A percentile compares a stretch with the other conserved stretches of the same genome.
Evolutionary conservation across 345 rosid genomes (phyloP).

Genomic region (Trapa bicornis): DNA sequence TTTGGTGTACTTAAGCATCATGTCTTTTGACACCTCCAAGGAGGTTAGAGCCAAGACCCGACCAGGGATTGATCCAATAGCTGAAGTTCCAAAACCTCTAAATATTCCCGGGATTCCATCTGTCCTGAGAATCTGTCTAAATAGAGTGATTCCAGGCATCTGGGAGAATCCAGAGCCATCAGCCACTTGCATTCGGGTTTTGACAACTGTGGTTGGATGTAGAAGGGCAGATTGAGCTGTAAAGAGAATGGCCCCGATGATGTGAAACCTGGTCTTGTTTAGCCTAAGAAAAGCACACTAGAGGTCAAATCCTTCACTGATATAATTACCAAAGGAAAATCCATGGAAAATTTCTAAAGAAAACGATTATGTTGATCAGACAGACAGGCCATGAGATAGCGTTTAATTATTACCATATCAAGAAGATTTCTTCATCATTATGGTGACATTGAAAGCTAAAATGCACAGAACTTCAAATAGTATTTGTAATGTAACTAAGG

Average conservation of each 20-base stretch:
- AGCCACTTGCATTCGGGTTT: slow-evolving; percentile 55
- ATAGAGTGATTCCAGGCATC: slow-evolving; percentile 22
- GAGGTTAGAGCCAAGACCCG: slow-evolving; percentile 48
- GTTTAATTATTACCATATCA: not conserved
- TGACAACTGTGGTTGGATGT: slow-evolving; percentile 52
- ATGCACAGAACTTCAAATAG: not conserved
- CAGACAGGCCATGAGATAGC: not conserved
- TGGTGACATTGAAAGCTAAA: not conserved
- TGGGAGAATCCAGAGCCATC: slow-evolving; percentile 27
- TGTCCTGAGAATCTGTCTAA: slow-evolving; percentile 24
- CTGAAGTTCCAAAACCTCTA: slow-evolving; percentile 55
- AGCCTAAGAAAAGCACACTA: slow-evolving; percentile 13
- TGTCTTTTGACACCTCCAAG: slow-evolving; percentile 46
- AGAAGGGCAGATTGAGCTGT: slow-evolving; percentile 41
- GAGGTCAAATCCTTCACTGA: not conserved
- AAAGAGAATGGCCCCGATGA: slow-evolving; percentile 45
- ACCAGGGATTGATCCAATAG: slow-evolving; percentile 47
- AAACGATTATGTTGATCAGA: not conserved
- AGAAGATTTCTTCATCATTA: not conserved
- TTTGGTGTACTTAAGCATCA: slow-evolving; percentile 32
- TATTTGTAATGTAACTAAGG: not conserved
- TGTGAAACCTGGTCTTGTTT: slow-evolving; percentile 53
- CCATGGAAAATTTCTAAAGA: not conserved
- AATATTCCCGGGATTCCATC: slow-evolving; percentile 39
- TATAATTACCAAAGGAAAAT: not conserved